Evolutionary conservation across 495 filamentous ascomycete species (phyloP).

Genomic region (Podospora appendiculata): DNA sequence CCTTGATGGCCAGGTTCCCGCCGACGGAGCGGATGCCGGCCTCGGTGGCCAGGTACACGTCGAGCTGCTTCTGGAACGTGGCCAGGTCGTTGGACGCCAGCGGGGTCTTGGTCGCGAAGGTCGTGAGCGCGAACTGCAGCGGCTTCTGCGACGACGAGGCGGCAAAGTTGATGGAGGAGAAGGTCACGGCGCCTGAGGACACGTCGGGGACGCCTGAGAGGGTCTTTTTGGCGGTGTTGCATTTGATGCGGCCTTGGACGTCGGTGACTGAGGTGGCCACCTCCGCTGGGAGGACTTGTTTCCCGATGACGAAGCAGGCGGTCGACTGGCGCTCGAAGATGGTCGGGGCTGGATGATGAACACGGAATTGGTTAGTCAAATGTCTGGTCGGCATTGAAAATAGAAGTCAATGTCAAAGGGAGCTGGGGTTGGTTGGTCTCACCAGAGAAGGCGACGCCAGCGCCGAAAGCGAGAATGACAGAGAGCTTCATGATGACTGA

Average conservation of each 20-base stretch:
- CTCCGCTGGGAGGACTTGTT: constrained; percentile 27
- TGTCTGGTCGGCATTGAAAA: too few relatives aligned
- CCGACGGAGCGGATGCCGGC: constrained; percentile 38
- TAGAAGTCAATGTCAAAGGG: too few relatives aligned
- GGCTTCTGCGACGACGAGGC: constrained; percentile 25
- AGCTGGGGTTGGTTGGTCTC: background rate
- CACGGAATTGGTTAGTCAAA: background rate
- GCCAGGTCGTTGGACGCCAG: constrained; percentile 30
- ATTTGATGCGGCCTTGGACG: constrained; percentile 29
- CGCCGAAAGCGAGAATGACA: constrained; percentile 3
- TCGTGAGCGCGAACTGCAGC: constrained; percentile 33
- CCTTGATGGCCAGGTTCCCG: constrained; percentile 37
- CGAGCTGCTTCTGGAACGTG: constrained; percentile 32
- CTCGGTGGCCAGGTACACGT: constrained; percentile 43
- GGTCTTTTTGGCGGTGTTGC: constrained; percentile 25
- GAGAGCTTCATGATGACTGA: constrained; percentile 8
- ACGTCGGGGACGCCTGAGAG: constrained; percentile 37
- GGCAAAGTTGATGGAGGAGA: constrained; percentile 39
- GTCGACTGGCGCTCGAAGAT: constrained; percentile 6
- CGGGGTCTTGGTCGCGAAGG: constrained; percentile 33
- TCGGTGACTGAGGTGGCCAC: constrained; percentile 19
- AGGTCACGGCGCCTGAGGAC: constrained; percentile 29
- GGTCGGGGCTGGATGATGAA: constrained; percentile 4
- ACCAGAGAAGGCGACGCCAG: constrained; percentile 8
- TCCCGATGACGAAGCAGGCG: constrained; percentile 41